Evolutionary conservation across 441 rosid species (phyloP).

Genomic region (Macaranga tanarius): DNA sequence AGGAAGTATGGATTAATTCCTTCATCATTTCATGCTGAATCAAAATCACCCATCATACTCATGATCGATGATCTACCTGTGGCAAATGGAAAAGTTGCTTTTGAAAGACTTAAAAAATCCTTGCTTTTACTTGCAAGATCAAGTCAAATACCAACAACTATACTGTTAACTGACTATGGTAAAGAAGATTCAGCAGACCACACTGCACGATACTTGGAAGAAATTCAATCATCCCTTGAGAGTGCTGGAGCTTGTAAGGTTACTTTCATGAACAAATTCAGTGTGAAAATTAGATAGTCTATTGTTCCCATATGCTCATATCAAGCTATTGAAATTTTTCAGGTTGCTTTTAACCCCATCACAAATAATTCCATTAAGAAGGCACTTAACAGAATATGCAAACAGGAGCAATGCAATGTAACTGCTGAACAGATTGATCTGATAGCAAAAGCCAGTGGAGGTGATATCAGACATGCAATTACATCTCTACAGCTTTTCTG

Average conservation of each 20-base stretch:
- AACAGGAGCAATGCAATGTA: constrained; percentile 55
- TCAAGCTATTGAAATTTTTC: constrained; percentile 30
- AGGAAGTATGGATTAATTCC: constrained; percentile 71
- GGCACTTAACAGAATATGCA: constrained; percentile 70
- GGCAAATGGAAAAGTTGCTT: constrained; percentile 63
- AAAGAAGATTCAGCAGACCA: constrained; percentile 59
- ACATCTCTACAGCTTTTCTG: constrained; percentile 81
- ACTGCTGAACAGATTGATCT: constrained; percentile 63
- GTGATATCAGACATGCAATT: constrained; percentile 92
- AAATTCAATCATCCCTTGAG: constrained; percentile 63
- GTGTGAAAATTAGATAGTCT: constrained; percentile 13
- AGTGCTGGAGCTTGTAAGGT: constrained; percentile 88
- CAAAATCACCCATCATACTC: constrained; percentile 47
- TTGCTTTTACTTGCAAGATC: constrained; percentile 70
- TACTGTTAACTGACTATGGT: constrained; percentile 58
- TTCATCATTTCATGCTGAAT: constrained; percentile 36
- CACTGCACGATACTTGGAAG: constrained; percentile 51
- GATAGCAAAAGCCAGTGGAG: constrained; percentile 79
- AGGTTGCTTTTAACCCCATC: constrained; percentile 85
- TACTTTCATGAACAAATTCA: constrained; percentile 33
- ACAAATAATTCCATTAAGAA: constrained; percentile 76
- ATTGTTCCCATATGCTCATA: constrained; percentile 22
- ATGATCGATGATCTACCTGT: constrained; percentile 91
- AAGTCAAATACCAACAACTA: constrained; percentile 60
- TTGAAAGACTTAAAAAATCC: constrained; percentile 65